Evolutionary conservation across 2,329 filamentous ascomycete genomes (phyloP), one percentile per base, ranked within the genome.

Genomic region (Fusarium devonianum): DNA sequence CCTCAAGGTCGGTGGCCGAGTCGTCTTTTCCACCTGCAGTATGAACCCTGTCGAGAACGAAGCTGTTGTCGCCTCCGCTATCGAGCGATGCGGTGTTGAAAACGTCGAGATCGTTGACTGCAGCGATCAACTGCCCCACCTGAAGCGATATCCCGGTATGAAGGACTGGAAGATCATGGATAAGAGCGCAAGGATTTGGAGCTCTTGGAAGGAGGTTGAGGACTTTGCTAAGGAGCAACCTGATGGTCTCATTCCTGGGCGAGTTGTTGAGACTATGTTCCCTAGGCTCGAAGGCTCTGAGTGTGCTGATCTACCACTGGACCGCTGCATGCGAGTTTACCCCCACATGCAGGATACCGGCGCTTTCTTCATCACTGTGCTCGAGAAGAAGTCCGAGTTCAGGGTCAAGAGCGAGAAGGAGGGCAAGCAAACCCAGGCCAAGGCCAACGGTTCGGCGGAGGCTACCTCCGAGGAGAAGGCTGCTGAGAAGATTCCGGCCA

Each of bases 41-140:
- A 91, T 99, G 89, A 99, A 99, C 74, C 94, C 94, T 0, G 85
- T 97, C 19, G 94, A 99, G 77, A 96, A 99, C 67, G 94, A 99
- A 74, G 88, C 94, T 6, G 92, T 97, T 12, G 79, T 99, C 52
- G 86, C 90, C 1, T 87, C 88, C 18, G 94, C 94, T 9, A 92
- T 99, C 63, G 88, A 92, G 63, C 84, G 92, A 47, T 97, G 92
- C 66, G 94, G 94, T 55, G 94, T 84, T 4, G 79, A 82, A 11
- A 94, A 92, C 67, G 88, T 99, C 38, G 83, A 88, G 58, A 86
- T 99, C 33, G 72, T 97, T 46, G 91, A 97, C 71, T 94, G 89
- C 73, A 88, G 85, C 67, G 81, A 89, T 59, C 80, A 88, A 67
- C 80, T 99, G 11, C 87, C 89, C 7, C 82, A 84, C 5, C 77